Percentiles rank a stretch among this genome's conserved stretches.
These are phyloP conservation scores for Lablab purpureus DNA, from an alignment of 306 rosid species.

Conservation along the genomic window DNA sequence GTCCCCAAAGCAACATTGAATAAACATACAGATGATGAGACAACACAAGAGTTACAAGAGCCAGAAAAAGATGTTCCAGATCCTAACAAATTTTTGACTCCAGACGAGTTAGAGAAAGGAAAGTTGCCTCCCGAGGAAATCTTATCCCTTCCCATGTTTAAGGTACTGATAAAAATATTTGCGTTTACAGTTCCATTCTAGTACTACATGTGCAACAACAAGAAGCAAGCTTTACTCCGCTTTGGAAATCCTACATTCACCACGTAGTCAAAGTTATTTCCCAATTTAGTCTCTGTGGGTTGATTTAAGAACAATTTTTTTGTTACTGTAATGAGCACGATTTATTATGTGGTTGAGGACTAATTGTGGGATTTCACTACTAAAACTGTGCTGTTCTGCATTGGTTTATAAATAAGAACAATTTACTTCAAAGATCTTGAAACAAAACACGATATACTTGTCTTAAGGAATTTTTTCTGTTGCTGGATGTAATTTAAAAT, in stretches of 20 bases:
- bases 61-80: constrained; percentile 59
- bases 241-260: background rate
- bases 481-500: background rate
- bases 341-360: background rate
- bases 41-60: constrained; percentile 58
- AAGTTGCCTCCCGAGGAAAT: constrained; percentile 89
- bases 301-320: background rate
- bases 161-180: constrained; percentile 62
- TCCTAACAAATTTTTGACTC: constrained; percentile 65
- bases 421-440: background rate
- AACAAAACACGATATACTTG: background rate
- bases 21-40: constrained; percentile 60
- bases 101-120: constrained; percentile 75
- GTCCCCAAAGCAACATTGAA: constrained; percentile 61
- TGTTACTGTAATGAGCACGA: background rate
- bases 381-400: constrained; percentile 11
- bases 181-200: background rate
- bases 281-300: background rate
- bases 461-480: constrained; percentile 2
- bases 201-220: background rate
- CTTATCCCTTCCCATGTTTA: constrained; percentile 94
- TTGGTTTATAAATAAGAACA: constrained; percentile 16
- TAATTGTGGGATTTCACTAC: constrained; percentile 6
- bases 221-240: constrained; percentile 16
- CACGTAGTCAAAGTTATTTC: background rate